Evolutionary conservation across 2,329 filamentous ascomycete species (phyloP), one percentile per base, ranked within the genome.

Genomic region (Allantophomopsis lycopodina): DNA sequence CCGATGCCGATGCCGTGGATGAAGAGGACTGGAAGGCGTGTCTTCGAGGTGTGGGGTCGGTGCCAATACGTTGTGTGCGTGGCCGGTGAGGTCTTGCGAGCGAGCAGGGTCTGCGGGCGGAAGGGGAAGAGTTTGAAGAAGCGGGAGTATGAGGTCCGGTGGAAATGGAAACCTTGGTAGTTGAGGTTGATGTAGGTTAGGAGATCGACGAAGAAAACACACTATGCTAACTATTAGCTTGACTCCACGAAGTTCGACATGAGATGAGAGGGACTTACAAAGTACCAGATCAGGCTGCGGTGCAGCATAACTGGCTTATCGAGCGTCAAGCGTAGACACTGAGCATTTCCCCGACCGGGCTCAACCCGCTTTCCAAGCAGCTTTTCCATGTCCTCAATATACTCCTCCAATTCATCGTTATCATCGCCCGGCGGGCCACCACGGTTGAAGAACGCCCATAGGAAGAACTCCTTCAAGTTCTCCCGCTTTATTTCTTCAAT

Each of bases 1-100:
- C 73, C 72, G 42, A 77, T 65, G 34, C 74, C 73, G 40, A 79
- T 77, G 21, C 76, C 75, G 46, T 80, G 75, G 20, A 80, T 65
- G 51, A 76, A 79, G 5, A 80, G 55, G 12, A 80, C 53, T 0
- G 75, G 75, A 2, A 72, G 60, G 33, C 64, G 63, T 1, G 62
- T 69, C 40, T 64, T 68, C 2, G 75, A 76, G 1, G 65, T 76
- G 46, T 80, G 76, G 8, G 68, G 68, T 18, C 68, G 66, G 47
- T 74, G 62, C 72, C 73, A 79, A 57, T 79, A 79, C 31, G 66
- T 66, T 2, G 74, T 54, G 12, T 62, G 55, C 34, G 62, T 58
- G 1, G 63, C 65, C 7, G 65, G 61, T 2, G 71, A 74, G 4
- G 48, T 48, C 10, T 63, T 54, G n/a, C 54, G 55, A 0, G 64